Evolutionary conservation across 2,329 filamentous ascomycete species (phyloP).

Genomic region (Fusarium solani-melongenae): DNA sequence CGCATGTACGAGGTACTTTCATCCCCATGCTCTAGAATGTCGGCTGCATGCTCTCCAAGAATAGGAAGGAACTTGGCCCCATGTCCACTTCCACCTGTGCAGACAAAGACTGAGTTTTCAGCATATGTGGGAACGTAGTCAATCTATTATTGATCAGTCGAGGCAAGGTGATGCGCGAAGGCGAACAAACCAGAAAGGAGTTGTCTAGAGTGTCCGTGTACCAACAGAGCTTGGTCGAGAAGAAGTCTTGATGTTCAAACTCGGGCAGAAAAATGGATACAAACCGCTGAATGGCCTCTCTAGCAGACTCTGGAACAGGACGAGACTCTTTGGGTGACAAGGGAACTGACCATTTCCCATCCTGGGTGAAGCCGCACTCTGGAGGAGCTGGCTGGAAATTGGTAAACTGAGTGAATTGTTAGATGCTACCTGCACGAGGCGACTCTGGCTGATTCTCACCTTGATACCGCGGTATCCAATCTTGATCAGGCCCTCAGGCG

Average conservation of each 20-base stretch:
- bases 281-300: background rate
- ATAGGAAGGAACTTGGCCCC: slow-evolving; percentile 51
- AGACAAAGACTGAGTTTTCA: slow-evolving; percentile 47
- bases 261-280: background rate
- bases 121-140: slow-evolving; percentile 47
- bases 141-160: slow-evolving; percentile 33
- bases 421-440: background rate
- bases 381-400: slow-evolving; percentile 6
- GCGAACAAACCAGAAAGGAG: background rate
- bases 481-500: background rate
- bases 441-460: background rate
- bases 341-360: slow-evolving; percentile 4
- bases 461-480: slow-evolving; percentile 2
- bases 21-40: slow-evolving; percentile 44
- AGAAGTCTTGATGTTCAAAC: background rate
- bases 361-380: background rate
- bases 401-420: background rate
- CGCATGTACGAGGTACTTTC: slow-evolving; percentile 45
- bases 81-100: slow-evolving; percentile 50
- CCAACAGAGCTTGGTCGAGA: background rate
- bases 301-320: background rate
- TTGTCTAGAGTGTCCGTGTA: background rate
- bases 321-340: background rate
- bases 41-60: slow-evolving; percentile 49
- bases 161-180: too few relatives aligned